Evolutionary conservation across 1,284 basidiomycete species (phyloP), one percentile per base, ranked within the genome.

Genomic region (Agaricales sp.): DNA sequence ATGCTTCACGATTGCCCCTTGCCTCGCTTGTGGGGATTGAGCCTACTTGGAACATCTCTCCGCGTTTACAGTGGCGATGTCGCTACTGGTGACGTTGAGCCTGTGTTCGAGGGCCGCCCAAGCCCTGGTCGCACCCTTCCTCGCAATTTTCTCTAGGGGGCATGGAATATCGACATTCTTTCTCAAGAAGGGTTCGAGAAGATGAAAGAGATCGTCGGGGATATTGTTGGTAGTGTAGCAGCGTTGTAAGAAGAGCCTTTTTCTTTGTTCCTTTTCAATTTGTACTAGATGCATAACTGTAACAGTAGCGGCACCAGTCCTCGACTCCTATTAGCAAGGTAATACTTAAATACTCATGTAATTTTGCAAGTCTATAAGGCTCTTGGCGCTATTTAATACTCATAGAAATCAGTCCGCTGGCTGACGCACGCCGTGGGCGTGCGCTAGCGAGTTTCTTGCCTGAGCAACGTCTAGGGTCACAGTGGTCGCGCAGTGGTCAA

Each of bases 191-290:
- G 64, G 26, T 65, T 67, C 47, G 47, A 22, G 18, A 62, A 62
- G 57, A 62, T 66, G 62, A 60, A 65, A 50, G 59, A 64, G 48
- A 60, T 67, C 46, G 55, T 65, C 21, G 46, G n/a, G n/a, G 54
- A 60, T 51, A 59, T 63, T 43, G 16, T 54, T 35, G 39, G 39
- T 35, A 49, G 39, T 35, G 30, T n/a, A 8, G 30, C 30, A 35
- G 30, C 30, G 30, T 35, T 35, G 30, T 8, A 35, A n/a, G 30
- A n/a, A 35, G 30, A 35, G 30, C 30, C 30, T 11, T 8, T 35
- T 35, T 8, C n/a, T 11, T 11, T 35, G 30, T 35, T 35, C 30
- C 30, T 35, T 35, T 35, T 35, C 30, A n/a, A 35, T 35, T 35
- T n/a, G n/a, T n/a, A n/a, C n/a, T n/a, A n/a, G n/a, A n/a, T n/a